Conservation (phyloP, 345 rosid species). For the Acer campestre region DNA sequence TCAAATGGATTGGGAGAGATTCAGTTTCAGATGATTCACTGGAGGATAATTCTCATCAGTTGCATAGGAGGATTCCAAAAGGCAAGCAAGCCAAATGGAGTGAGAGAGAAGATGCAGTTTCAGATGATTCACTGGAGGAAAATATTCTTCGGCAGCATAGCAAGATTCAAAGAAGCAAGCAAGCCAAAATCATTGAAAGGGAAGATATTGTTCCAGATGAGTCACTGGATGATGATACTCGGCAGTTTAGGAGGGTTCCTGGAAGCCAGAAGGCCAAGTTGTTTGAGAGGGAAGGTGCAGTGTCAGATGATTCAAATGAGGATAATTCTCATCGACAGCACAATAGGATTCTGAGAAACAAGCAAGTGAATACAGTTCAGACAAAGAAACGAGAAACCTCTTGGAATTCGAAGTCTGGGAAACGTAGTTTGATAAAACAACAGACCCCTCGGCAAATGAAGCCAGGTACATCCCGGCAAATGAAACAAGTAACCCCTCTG, state of each 20-base stretch:
- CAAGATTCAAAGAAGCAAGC: conserved; percentile 33
- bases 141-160: conserved; percentile 27
- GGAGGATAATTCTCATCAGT: conserved; percentile 37
- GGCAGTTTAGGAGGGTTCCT: conserved; percentile 30
- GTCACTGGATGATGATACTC: conserved; percentile 34
- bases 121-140: conserved; percentile 44
- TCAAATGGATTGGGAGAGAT: conserved; percentile 23
- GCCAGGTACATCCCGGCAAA: conserved; percentile 30
- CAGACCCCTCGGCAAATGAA: conserved; percentile 30
- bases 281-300: conserved; percentile 45
- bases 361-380: conserved; percentile 26
- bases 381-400: conserved; percentile 10
- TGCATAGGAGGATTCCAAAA: conserved; percentile 44
- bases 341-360: conserved; percentile 34
- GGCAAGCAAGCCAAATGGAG: conserved; percentile 39
- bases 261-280: conserved; percentile 29
- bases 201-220: conserved; percentile 41
- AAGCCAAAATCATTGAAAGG: conserved; percentile 33
- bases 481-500: conserved; percentile 42
- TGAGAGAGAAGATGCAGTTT: conserved; percentile 37
- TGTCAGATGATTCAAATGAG: conserved; percentile 54
- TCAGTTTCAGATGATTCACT: conserved; percentile 33
- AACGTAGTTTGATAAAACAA: conserved; percentile 15
- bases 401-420: conserved; percentile 18
- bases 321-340: conserved; percentile 27